These are phyloP conservation scores for Cyclotella choctawhatcheeana DNA, from an alignment of 108 stramenopile species.

Conservation along the genomic window DNA sequence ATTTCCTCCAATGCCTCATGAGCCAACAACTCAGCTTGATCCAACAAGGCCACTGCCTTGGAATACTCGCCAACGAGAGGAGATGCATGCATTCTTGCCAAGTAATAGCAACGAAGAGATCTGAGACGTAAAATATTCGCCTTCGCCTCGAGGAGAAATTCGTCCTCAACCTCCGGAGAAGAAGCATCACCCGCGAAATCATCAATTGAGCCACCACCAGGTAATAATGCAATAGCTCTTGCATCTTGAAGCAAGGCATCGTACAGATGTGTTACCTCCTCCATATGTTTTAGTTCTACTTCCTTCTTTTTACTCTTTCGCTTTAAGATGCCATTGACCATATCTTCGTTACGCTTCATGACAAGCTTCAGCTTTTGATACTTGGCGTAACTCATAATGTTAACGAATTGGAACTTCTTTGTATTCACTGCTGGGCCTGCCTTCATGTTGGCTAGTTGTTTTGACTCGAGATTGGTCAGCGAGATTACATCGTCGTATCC, in stretches of 20 bases:
- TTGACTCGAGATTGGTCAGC: slow-evolving; percentile 51
- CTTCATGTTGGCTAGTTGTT: slow-evolving; percentile 54
- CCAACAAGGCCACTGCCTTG: slow-evolving; percentile 62
- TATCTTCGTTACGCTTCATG: slow-evolving; percentile 58
- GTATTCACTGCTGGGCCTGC: slow-evolving; percentile 76
- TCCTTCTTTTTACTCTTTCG: slow-evolving; percentile 30
- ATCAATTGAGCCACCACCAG: slow-evolving; percentile 44
- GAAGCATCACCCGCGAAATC: slow-evolving; percentile 23
- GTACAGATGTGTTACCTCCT: slow-evolving; percentile 77
- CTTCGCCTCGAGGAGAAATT: slow-evolving; percentile 74
- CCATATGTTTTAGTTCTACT: slow-evolving; percentile 39
- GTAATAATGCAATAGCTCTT: slow-evolving; percentile 58
- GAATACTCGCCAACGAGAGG: slow-evolving; percentile 43
- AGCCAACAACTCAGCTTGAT: slow-evolving; percentile 61
- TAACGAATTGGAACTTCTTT: slow-evolving; percentile 63
- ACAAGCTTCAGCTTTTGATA: slow-evolving; percentile 66
- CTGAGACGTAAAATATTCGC: slow-evolving; percentile 78
- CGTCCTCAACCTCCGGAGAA: slow-evolving; percentile 66
- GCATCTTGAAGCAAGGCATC: slow-evolving; percentile 84
- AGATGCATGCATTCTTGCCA: slow-evolving; percentile 59
- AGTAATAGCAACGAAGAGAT: slow-evolving; percentile 67
- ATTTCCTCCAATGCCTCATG: slow-evolving; percentile 80
- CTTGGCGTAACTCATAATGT: slow-evolving; percentile 68
- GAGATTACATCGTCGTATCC: slow-evolving; percentile 78
- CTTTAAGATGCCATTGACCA: slow-evolving; percentile 53